A percentile compares a stretch with the other conserved stretches of the same genome.
Conservation (phyloP, 2,329 filamentous ascomycete species). For the Botryotinia convoluta region DNA sequence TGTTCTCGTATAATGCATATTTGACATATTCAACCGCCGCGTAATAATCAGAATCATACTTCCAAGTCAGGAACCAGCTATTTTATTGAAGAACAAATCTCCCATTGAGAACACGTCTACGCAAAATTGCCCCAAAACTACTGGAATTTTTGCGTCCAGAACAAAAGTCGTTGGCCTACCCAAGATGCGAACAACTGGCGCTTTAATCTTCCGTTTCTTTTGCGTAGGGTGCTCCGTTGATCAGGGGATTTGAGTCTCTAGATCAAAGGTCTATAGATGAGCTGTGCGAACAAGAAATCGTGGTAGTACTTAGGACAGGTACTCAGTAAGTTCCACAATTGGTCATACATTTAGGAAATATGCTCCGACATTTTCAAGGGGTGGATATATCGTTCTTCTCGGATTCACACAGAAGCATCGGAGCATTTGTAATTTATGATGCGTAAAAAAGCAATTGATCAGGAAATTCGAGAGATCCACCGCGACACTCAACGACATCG, state of each 20-base stretch:
- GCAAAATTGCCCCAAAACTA: background rate
- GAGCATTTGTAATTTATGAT: no score
- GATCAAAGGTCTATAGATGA: slow-evolving; percentile 23
- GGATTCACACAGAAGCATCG: no score
- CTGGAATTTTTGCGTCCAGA: background rate
- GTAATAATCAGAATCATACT: background rate
- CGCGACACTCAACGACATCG: no score
- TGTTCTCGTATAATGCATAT: background rate
- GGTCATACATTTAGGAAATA: no score
- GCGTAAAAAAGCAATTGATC: no score
- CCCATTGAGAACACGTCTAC: background rate
- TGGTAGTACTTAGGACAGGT: no score
- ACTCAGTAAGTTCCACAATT: no score
- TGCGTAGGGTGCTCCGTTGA: background rate
- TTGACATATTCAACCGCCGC: background rate
- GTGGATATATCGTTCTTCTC: no score
- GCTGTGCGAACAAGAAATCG: no score
- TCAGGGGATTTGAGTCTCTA: background rate
- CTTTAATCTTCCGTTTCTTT: background rate
- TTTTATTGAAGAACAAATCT: background rate
- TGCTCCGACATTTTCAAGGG: no score
- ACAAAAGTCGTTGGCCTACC: background rate
- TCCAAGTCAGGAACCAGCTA: background rate
- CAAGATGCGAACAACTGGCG: background rate
- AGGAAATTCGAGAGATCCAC: no score